Evolutionary conservation across 805 yeast genomes (phyloP), one percentile per base, ranked within the genome.

Genomic region (Candida pini): DNA sequence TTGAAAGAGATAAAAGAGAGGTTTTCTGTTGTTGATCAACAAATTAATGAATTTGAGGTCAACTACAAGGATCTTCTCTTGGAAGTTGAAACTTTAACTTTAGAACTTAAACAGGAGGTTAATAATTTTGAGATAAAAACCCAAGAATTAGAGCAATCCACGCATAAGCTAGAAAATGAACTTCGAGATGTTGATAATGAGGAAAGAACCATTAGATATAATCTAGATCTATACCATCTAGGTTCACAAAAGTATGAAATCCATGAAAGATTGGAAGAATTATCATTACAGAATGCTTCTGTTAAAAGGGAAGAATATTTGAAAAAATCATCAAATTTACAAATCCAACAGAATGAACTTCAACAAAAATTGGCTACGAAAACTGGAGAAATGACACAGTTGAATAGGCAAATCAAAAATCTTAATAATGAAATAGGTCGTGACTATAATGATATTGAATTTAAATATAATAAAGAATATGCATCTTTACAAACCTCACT

Each of bases 361-460:
- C 81, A 78, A 40, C 69, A 88, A 1, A 55, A 58, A 33, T 77
- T 83, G 47, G 83, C 95, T 3, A 79, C 87, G 9, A 82, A 80
- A 46, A 57, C 76, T 16, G 99, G 98, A 15, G 97, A 90, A 56
- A 71, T 85, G 26, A 78, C 78, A 40, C 97, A 90, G 51, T 66
- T 92, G 41, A 75, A 78, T 31, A 86, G 77, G 44, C 96, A 88
- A 49, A 68, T 81, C 5, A 58, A 58, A 16, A 62, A 69, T 3
- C 57, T 83, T 8, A 62, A 68, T 15, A 54, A 57, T 5, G 96
- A 88, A 50, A 62, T 90, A 9, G 61, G 62, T 2, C 69, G 81
- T 0, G 96, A 89, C 42, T 92, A 77, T 48, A 68, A 73, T 31
- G 74, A 81, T 41, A 74, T 90, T 8, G 81, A 82, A 35, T 59